Percentiles rank a stretch among this genome's conserved stretches.
These are phyloP conservation scores for Candida verbasci DNA, from an alignment of 805 yeast species.

Conservation along the genomic window DNA sequence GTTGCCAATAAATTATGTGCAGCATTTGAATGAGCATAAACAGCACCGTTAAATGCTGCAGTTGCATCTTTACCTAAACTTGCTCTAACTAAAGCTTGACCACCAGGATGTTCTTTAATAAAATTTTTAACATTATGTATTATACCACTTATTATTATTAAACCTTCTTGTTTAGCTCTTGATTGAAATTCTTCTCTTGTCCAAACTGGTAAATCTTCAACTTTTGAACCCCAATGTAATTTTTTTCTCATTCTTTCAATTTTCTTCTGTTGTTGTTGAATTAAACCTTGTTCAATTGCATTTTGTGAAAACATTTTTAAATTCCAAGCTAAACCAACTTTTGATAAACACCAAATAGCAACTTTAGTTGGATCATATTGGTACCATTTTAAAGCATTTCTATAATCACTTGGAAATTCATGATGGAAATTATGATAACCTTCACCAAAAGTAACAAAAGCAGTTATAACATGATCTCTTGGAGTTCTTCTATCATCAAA, in stretches of 20 bases:
- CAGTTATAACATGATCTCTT: conserved; percentile 76
- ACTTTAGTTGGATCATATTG: conserved; percentile 83
- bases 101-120: conserved; percentile 81
- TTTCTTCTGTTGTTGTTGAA: conserved; percentile 82
- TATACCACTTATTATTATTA: conserved; percentile 71
- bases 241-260: conserved; percentile 56
- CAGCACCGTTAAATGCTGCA: conserved; percentile 81
- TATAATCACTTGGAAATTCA: conserved; percentile 84
- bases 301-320: conserved; percentile 73
- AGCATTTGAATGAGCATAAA: conserved; percentile 80
- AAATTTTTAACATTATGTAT: conserved; percentile 71
- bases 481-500: conserved; percentile 86
- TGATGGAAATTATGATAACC: conserved; percentile 90
- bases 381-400: conserved; percentile 84
- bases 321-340: conserved; percentile 67
- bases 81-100: conserved; percentile 64
- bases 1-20: conserved; percentile 80
- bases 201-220: conserved; percentile 70
- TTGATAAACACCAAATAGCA: conserved; percentile 53
- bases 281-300: conserved; percentile 76
- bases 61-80: conserved; percentile 81
- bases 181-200: conserved; percentile 56
- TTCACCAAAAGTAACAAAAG: conserved; percentile 81
- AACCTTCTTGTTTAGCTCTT: conserved; percentile 50
- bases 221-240: conserved; percentile 73